Base-by-base conservation (phyloP, 2,329 filamentous ascomycete genomes). In the Hansfordia pulvinata region DNA sequence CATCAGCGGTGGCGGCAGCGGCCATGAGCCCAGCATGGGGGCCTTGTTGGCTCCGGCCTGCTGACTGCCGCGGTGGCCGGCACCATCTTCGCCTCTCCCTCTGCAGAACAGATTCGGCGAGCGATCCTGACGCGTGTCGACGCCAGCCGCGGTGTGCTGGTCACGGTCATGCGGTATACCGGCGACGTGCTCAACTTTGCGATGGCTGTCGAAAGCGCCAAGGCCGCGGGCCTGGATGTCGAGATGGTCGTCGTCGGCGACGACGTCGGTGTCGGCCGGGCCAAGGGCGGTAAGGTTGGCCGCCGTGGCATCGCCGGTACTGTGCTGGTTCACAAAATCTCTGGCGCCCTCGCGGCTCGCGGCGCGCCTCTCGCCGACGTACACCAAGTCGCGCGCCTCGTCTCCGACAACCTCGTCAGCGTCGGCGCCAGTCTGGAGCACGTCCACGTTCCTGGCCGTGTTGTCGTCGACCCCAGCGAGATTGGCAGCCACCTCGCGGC, bases 101-200 rank as follows among this genome's bases (percentile, higher is more conserved):
- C 69, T 5, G 77, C 83, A 0, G 76, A 90, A 53, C 86, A 94
- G 56, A 75, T 94, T 29, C 71, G 82, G 29, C 63, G 69, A 37
- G 83, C 76, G 32, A 77, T 92, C 28, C 69, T 76, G 44, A 68
- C 73, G 21, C 65, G 81, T 12, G 79, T 93, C 3, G 72, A 81
- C 33, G 65, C 67, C 4, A 62, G 68, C 23, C 68, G 71, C 34
- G 88, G 86, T 14, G 79, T 93, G 2, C 52, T 94, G 20, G 79
- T 93, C n/a, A 76, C 86, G 5, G 81, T 93, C 17, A 93, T 93
- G 82, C 94, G 94, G 52, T 93, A 93, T 53, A 93, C 84, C 2
- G 81, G 81, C 19, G 81, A 86, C 49, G 71, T 93, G 28, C 65
- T 94, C 39, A 92, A 93, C 56, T 94, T 94, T 47, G 86, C 85